Percentiles rank a stretch among this genome's conserved stretches.
phyloP scores from a whole-genome alignment of 352 stramenopile species.

The Phytophthora brassicae region DNA sequence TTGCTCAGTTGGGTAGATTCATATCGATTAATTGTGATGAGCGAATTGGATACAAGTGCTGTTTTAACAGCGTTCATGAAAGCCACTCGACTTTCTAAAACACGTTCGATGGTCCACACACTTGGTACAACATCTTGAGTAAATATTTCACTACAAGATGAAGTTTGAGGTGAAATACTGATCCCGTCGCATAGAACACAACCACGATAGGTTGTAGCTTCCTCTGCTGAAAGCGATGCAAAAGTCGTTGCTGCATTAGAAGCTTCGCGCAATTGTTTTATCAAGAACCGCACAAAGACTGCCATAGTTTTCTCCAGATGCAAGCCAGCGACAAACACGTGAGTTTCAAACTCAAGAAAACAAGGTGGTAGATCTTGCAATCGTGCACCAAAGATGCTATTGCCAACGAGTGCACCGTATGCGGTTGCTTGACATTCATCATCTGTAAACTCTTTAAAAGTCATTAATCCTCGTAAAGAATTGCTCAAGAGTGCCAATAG shows the following conservation, averaged over 20 bases:
- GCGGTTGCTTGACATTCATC: constrained; percentile 27
- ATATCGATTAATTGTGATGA: constrained; percentile 34
- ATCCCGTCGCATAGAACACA: constrained; percentile 23
- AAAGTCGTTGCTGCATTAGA: constrained; percentile 7
- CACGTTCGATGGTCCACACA: constrained; percentile 29
- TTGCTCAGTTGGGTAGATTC: background rate
- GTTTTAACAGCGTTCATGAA: constrained; percentile 53
- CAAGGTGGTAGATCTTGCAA: background rate
- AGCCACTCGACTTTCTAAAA: constrained; percentile 31
- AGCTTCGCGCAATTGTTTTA: constrained; percentile 45
- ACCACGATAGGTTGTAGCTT: constrained; percentile 10
- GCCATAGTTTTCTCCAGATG: constrained; percentile 49
- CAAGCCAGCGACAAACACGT: constrained; percentile 40
- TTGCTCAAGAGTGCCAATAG: constrained; percentile 14
- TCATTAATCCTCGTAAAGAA: constrained; percentile 9
- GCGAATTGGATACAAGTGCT: constrained; percentile 36
- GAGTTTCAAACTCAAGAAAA: constrained; percentile 32
- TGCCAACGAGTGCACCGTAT: constrained; percentile 31
- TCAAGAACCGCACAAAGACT: constrained; percentile 51
- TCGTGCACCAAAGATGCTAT: constrained; percentile 15
- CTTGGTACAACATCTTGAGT: background rate
- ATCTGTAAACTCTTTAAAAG: constrained; percentile 24
- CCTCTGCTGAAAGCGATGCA: constrained; percentile 8
- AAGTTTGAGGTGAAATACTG: constrained; percentile 6
- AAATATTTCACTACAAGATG: background rate